Evolutionary conservation across 306 rosid species (phyloP), one percentile per base, ranked within the genome.

Genomic region (Inga leiocalycina): DNA sequence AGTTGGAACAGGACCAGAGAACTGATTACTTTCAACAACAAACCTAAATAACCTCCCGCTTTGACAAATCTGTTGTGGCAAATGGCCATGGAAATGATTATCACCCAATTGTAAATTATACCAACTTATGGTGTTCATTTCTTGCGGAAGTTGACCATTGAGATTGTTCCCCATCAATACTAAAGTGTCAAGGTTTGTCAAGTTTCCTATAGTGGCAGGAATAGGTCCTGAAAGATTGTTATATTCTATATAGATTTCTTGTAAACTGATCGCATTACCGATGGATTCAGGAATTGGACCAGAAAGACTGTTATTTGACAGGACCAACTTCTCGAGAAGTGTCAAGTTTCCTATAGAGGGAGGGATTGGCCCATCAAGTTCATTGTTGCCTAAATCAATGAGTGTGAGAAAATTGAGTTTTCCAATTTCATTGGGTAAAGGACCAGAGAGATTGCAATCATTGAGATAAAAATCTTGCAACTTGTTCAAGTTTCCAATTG

Each of bases 401-500:
- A 13, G 0, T 3, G 19, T 11, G 20, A 66, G 71, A 66, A 43
- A 66, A 66, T 15, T 0, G 41, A 66, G 71, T 27, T 32, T 66
- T 2, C 71, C 8, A 6, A 66, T 12, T 66, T 66, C 43, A 32
- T 32, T 61, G 3, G 71, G 71, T 32, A 66, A 32, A 16, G 44
- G 71, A 15, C 71, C 68, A 8, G 0, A 54, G 5, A 75, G 4
- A 30, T 3, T 75, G 20, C 13, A 30, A 8, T 1, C 0, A 66
- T 66, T 4, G 10, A 66, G 44, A 16, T 0, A 14, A 34, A 66
- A 20, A 5, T 0, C 1, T 32, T 34, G 20, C 34, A 66, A 66
- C 39, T 1, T 66, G 39, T 16, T 27, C 71, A 43, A 43, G 76
- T 71, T 86, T 76, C 86, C 89, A 75, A 86, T 62, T 27, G 76